These are phyloP conservation scores for Melampsora americana DNA, from an alignment of 1,284 basidiomycete species.

Conservation along the genomic window DNA sequence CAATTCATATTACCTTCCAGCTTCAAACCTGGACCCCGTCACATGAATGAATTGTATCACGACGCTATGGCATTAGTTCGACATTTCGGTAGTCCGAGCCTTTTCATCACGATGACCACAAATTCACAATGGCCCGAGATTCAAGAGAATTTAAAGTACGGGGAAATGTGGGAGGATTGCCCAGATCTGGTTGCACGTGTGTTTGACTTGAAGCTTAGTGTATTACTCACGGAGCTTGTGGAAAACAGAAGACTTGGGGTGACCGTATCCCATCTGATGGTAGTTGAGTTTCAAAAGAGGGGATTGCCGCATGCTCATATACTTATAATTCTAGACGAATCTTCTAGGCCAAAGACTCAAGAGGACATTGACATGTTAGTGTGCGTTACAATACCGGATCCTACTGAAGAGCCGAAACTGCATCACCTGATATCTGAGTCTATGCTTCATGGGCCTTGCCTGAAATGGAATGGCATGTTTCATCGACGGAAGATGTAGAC, in stretches of 20 bases:
- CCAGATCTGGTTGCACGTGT: background rate
- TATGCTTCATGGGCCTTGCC: constrained; percentile 17
- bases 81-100: constrained; percentile 6
- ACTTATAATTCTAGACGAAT: constrained; percentile 56
- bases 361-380: constrained; percentile 56
- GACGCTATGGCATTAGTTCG: constrained; percentile 3
- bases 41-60: constrained; percentile 14
- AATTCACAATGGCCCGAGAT: constrained; percentile 56
- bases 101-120: constrained; percentile 32
- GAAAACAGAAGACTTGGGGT: background rate
- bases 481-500: background rate
- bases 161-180: too few species aligned
- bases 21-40: background rate
- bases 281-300: too few species aligned
- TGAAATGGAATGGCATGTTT: background rate
- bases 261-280: too few species aligned
- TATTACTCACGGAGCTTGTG: background rate
- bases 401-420: constrained; percentile 54
- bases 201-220: background rate
- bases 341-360: constrained; percentile 52
- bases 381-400: constrained; percentile 58
- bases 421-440: constrained; percentile 51
- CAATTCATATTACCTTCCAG: constrained; percentile 9
- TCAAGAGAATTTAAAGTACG: background rate
- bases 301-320: constrained; percentile 59